Base-by-base conservation (phyloP, 768 basidiomycete genomes). In the Infundibulicybe gibba region DNA sequence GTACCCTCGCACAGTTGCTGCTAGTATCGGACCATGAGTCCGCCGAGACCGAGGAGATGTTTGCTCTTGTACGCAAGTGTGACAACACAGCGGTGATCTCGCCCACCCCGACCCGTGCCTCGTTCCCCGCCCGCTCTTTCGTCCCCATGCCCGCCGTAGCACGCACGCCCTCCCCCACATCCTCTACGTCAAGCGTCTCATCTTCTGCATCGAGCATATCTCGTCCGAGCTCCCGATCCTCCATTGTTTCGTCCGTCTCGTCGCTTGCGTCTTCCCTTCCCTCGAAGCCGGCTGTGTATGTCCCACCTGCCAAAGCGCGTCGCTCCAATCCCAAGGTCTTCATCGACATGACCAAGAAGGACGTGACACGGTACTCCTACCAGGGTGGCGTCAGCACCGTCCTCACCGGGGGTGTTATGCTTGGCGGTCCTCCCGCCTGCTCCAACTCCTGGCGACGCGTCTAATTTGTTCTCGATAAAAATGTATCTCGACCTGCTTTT, bases 371-470 rank as follows among this genome's bases (percentile, higher is more conserved):
- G 30, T 74, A 71, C 54, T 58, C 69, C 12, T 74, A 74, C 52
- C 63, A 65, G 49, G 72, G 70, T 40, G 72, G 72, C 12, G 61
- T 68, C 33, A 72, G 71, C 58, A 70, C 63, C 49, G 68, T 70
- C 31, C 64, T 72, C 41, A 68, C 66, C 11, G 72, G 72, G 16
- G 72, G 72, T 33, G 71, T 74, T 14, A 74, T 72, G 72, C 69
- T 74, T 32, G 72, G 69, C 11, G 39, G 35, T 12, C n/a, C 38
- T 25, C 9, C 15, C 40, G n/a, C 6, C 19, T 34, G 6, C 44
- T 35, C 32, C 49, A 33, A 11, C 32, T 15, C 15, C 20, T n/a
- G 15, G 40, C 16, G 14, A 30, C 41, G 14, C 40, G 32, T 20
- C 43, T 25, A 25, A 25, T 25, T n/a, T n/a, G n/a, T 8, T 25